Percentiles rank a stretch among this genome's conserved stretches.
Conservation (phyloP, 352 stramenopile species). For the Phytophthora capsici region DNA sequence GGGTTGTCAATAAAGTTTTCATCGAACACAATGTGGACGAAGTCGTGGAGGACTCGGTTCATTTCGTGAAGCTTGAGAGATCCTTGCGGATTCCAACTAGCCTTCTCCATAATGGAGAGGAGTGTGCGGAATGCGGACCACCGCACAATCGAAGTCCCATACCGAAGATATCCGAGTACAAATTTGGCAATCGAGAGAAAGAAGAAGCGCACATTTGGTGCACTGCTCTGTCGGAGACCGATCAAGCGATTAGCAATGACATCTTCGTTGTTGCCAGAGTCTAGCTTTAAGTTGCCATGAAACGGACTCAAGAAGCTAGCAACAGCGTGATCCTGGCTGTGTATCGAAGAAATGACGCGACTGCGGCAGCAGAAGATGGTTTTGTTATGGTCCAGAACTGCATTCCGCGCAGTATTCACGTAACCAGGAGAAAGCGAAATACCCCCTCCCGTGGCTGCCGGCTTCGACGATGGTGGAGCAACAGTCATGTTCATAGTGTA, state of each 20-base stretch:
- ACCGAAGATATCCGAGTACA: slow-evolving; percentile 59
- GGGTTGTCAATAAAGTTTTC: slow-evolving; percentile 45
- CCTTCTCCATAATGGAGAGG: slow-evolving; percentile 66
- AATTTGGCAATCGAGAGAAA: slow-evolving; percentile 57
- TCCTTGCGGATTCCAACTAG: slow-evolving; percentile 48
- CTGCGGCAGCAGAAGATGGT: slow-evolving; percentile 55
- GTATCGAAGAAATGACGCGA: slow-evolving; percentile 57
- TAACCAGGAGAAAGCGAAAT: slow-evolving; percentile 56
- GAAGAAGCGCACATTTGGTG: slow-evolving; percentile 55
- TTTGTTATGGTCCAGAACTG: slow-evolving; percentile 37
- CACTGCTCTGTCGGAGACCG: slow-evolving; percentile 39
- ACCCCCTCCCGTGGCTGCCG: slow-evolving; percentile 11
- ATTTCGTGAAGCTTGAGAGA: slow-evolving; percentile 46
- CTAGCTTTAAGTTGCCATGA: slow-evolving; percentile 24
- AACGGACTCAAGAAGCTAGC: slow-evolving; percentile 59
- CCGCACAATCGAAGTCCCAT: slow-evolving; percentile 44
- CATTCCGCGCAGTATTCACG: slow-evolving; percentile 36
- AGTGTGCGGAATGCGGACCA: slow-evolving; percentile 65
- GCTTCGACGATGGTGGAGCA: slow-evolving; percentile 27
- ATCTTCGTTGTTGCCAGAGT: slow-evolving; percentile 31
- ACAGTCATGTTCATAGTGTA: slow-evolving; percentile 50
- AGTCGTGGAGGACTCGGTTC: slow-evolving; percentile 58
- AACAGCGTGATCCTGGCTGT: slow-evolving; percentile 61
- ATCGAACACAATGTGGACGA: slow-evolving; percentile 64
- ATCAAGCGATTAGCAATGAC: slow-evolving; percentile 40